Conservation (phyloP, 192 early-diverging fungal species). For the Rhizophlyctis rosea region DNA sequence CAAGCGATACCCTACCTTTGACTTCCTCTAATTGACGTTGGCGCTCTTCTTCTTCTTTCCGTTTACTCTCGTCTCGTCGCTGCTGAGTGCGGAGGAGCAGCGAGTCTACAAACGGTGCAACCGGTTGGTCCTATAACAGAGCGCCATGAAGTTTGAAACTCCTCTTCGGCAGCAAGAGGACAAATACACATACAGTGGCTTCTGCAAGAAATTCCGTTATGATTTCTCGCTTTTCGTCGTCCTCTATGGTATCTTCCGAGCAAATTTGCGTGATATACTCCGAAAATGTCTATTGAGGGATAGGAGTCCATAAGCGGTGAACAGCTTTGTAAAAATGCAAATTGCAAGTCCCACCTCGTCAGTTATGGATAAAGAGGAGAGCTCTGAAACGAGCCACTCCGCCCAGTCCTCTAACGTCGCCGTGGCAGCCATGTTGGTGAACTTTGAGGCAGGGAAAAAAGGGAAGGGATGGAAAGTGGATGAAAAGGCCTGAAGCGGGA, state of each 20-base stretch:
- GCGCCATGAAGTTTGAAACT: constrained; percentile 35
- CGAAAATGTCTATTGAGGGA: constrained; percentile 44
- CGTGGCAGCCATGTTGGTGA: no score
- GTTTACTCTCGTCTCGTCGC: background rate
- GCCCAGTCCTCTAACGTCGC: no score
- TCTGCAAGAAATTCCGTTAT: constrained; percentile 68
- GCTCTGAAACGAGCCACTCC: no score
- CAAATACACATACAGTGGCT: constrained; percentile 32
- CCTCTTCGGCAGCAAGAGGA: constrained; percentile 16
- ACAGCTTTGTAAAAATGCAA: no score
- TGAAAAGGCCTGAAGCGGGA: no score
- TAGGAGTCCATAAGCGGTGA: no score
- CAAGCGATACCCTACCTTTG: constrained; percentile 22
- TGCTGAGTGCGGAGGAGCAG: background rate
- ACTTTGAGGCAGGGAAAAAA: no score
- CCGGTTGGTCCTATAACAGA: constrained; percentile 22
- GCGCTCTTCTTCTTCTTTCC: constrained; percentile 14
- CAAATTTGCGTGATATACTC: constrained; percentile 68
- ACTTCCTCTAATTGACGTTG: constrained; percentile 14
- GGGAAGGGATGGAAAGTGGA: no score
- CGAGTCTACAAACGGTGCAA: constrained; percentile 1
- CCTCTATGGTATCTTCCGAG: constrained; percentile 48
- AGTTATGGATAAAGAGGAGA: no score
- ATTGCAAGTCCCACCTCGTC: no score
- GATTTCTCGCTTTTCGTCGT: constrained; percentile 64